Base-by-base conservation (phyloP, 2,329 filamentous ascomycete genomes). In the Colletotrichum sp. region DNA sequence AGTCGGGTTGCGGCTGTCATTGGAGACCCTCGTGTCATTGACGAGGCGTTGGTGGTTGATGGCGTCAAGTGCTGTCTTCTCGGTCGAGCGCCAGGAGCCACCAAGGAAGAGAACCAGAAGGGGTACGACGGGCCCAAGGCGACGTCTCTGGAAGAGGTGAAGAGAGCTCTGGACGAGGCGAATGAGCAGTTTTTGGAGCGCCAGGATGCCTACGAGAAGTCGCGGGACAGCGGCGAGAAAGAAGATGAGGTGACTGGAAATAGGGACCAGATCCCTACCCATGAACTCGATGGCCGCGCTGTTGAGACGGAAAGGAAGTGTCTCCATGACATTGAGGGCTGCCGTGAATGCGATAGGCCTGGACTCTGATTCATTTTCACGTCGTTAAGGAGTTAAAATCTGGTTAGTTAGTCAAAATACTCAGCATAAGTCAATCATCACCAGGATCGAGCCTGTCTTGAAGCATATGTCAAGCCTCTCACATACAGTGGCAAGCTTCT, bases 261-360 rank as follows among this genome's bases (percentile, higher is more conserved):
- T 52, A 1, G 1, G 1, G 10, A 52, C 10, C n/a, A 52, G n/a
- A 21, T 52, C 0, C 0, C 6, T 21, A 4, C 44, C 6, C 44
- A 52, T 52, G n/a, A 52, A 13, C 18, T 52, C 3, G 10, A 52
- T 52, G 44, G 44, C n/a, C 44, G n/a, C 10, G 44, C n/a, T 52
- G 44, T 52, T 52, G 18, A 52, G n/a, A 1, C n/a, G n/a, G 44
- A 52, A 2, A 52, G 6, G 0, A 2, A 1, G n/a, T 52, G 44
- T 52, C 1, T 21, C 44, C 44, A 21, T 52, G 44, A 21, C 0
- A 21, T 21, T 8, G 6, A 52, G n/a, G 9, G 10, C 10, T 52
- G 44, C 44, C 44, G 44, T 21, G 44, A 21, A 12, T 21, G 44
- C 44, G 44, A 52, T 52, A 52, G 44, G n/a, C 44, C 44, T 13